Evolutionary conservation across 192 early-diverging fungal species (phyloP).

Genomic region (Thamnidium elegans): DNA sequence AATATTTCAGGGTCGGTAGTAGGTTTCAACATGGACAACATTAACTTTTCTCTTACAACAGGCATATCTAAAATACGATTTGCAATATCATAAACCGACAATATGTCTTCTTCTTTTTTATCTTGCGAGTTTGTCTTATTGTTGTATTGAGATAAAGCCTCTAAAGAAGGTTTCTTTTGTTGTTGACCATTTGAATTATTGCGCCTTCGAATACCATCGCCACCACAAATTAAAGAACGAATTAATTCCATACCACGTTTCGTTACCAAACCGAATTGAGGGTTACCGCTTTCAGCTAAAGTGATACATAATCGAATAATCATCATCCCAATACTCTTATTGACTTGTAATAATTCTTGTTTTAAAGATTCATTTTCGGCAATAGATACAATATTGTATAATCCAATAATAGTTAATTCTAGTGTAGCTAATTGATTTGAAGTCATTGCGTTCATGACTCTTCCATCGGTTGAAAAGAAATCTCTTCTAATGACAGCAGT

Average conservation of each 20-base stretch:
- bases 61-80: conserved; percentile 26
- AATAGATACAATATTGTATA: conserved; percentile 47
- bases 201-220: conserved; percentile 26
- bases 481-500: conserved; percentile 30
- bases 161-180: conserved; percentile 3
- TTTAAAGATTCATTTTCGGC: conserved; percentile 20
- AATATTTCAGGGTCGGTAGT: conserved; percentile 30
- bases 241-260: conserved; percentile 33
- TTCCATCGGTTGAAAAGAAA: conserved; percentile 34
- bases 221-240: conserved; percentile 27
- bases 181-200: not conserved
- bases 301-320: conserved; percentile 34
- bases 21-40: conserved; percentile 29
- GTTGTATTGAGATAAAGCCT: not conserved
- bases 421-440: conserved; percentile 46
- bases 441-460: conserved; percentile 37
- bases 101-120: conserved; percentile 1
- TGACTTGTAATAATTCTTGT: conserved; percentile 17
- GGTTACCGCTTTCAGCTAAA: conserved; percentile 32
- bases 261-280: conserved; percentile 29
- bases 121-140: not conserved
- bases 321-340: conserved; percentile 30
- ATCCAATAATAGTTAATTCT: conserved; percentile 51
- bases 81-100: conserved; percentile 5
- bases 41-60: conserved; percentile 23